Base-by-base conservation (phyloP, 805 yeast species). In the Metschnikowia kunwiensis region DNA sequence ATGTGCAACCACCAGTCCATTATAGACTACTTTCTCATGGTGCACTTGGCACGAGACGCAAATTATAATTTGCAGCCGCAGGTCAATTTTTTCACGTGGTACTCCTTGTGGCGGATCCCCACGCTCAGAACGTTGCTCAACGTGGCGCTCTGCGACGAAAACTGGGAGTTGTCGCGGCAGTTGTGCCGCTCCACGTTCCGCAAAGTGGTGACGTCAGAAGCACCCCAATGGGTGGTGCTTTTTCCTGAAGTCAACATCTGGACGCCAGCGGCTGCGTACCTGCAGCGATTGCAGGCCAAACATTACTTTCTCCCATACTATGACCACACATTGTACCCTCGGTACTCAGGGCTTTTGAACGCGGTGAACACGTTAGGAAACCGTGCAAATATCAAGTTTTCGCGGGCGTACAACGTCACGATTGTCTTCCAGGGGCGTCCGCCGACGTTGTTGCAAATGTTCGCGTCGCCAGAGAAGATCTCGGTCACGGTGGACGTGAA, bases 201-300 rank as follows among this genome's bases (percentile, higher is more conserved):
- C 7, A 50, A 55, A 14, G 49, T 70, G 14, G 20, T 65, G 4
- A 49, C 44, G n/a, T 65, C 68, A 18, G 68, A 57, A 23, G 53
- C 48, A n/a, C 66, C 64, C 18, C 72, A 75, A 46, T 80, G 94
- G 86, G 49, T 87, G 0, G 78, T 80, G 0, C 45, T 85, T 7
- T 88, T 88, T 47, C 97, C 97, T 0, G 97, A 89, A 58, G 96
- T 85, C 4, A 84, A 83, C 50, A 75, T 83, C 6, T 74, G 76
- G 57, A 74, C 80, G 0, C 64, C 72, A 8, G 72, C 72, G 24
- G 68, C 69, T 29, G 55, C 64, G 30, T 45, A 56, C 50, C 34
- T 72, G 26, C 94, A 87, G 43, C 64, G 70, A 25, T 67, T 71
- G 20, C 68, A 78, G 42, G 70, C 80, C 30, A 72, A 72, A 26